These are phyloP conservation scores for Fusarium citri DNA, from an alignment of 2,329 filamentous ascomycete species.

Conservation along the genomic window DNA sequence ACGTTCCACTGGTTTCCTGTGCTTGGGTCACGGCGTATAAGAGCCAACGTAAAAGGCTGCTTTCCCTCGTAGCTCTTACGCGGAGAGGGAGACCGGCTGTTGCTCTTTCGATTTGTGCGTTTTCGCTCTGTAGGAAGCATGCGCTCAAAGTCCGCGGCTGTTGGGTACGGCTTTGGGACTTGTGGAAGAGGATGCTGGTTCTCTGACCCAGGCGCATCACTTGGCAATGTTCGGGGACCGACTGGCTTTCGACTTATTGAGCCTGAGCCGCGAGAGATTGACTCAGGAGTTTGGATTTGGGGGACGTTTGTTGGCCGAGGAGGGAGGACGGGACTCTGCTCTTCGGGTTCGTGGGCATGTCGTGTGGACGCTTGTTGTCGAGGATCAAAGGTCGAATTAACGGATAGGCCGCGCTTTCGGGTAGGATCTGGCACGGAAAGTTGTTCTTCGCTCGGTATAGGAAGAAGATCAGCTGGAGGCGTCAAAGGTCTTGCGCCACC, in stretches of 20 bases:
- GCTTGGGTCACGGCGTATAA: slow-evolving; percentile 79
- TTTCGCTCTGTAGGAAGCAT: slow-evolving; percentile 15
- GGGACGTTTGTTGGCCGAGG: slow-evolving; percentile 24
- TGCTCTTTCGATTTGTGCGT: background rate
- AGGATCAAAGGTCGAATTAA: slow-evolving; percentile 36
- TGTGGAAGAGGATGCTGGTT: slow-evolving; percentile 24
- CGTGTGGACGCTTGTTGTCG: slow-evolving; percentile 24
- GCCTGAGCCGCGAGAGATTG: background rate
- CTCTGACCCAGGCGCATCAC: slow-evolving; percentile 2
- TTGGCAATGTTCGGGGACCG: slow-evolving; percentile 42
- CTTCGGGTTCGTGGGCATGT: slow-evolving; percentile 14
- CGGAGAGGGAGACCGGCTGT: slow-evolving; percentile 53
- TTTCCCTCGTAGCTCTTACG: slow-evolving; percentile 50
- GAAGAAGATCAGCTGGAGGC: slow-evolving; percentile 41
- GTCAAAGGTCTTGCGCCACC: slow-evolving; percentile 46
- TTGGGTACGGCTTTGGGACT: slow-evolving; percentile 11
- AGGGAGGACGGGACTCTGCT: slow-evolving; percentile 26
- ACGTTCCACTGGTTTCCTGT: slow-evolving; percentile 81
- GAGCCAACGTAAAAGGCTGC: slow-evolving; percentile 65
- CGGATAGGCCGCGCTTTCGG: slow-evolving; percentile 36
- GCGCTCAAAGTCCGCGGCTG: slow-evolving; percentile 25
- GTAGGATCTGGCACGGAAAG: slow-evolving; percentile 7
- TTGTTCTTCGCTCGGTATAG: slow-evolving; percentile 25
- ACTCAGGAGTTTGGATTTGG: slow-evolving; percentile 28
- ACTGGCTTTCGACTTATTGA: slow-evolving; percentile 47